Base-by-base conservation (phyloP, 371 early-diverging fungal species). In the Zychaea mexicana region DNA sequence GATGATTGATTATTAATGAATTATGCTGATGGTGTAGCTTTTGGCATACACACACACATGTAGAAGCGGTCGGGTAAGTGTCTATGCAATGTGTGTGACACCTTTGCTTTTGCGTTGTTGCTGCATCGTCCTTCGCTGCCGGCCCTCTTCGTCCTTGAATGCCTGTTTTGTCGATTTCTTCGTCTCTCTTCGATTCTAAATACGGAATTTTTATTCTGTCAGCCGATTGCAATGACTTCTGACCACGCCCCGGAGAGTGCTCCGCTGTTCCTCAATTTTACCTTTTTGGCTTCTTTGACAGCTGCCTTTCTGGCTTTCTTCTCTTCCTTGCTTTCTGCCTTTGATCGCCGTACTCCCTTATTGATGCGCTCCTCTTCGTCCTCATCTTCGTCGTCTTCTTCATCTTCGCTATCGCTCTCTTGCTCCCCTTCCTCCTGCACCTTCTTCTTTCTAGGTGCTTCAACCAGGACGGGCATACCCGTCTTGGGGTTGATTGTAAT, bases 231-330 rank as follows among this genome's bases (percentile, higher is more conserved):
- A 12, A 42, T 17, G 42, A n/a, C 17, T 15, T 42, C 13, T 42
- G n/a, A 15, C n/a, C n/a, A 42, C n/a, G n/a, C n/a, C 42, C 42
- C 42, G 42, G 42, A n/a, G n/a, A n/a, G n/a, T n/a, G 36, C 36
- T 36, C 36, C 36, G 36, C 17, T n/a, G 5, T 31, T 24, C 19
- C 9, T 28, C 22, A 24, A 2, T 17, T 7, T 67, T 81, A 79
- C 83, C 79, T 76, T 81, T 83, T 89, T 87, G 46, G 90, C 92
- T 28, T 86, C 90, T 71, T 96, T 96, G 64, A 93, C 74, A 26
- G 86, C 87, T 60, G 82, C 87, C 77, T 97, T 97, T 60, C 98
- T 86, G 60, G 83, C 83, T 71, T 89, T 91, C 86, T 95, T 95
- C 60, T 97, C 96, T 60, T 95, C 97, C 64, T 84, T 86, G 8